Evolutionary conservation across 1,139 yeast genomes (phyloP), one percentile per base, ranked within the genome.

Genomic region (Debaryomyces psychrophilus): DNA sequence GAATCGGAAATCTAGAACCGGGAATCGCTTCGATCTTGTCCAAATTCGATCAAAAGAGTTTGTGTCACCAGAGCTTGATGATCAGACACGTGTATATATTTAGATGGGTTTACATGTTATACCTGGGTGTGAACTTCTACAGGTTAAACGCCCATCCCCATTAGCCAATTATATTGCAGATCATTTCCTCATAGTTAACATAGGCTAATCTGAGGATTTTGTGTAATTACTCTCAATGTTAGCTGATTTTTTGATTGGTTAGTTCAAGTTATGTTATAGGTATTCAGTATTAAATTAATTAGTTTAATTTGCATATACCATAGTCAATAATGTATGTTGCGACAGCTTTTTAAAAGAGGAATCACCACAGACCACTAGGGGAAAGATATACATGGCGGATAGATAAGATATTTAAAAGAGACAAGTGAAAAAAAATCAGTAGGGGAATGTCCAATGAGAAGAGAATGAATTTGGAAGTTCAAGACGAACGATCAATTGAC

Each of bases 161-260:
- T 27, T 35, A 43, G 37, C 46, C 46, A 43, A 43, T 43, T 8
- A 34, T 14, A 34, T 33, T 37, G 38, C 26, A 38, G 46, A 22
- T 38, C 42, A 31, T 43, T 43, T 39, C 17, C 28, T 31, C 25
- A 28, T 28, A 38, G 41, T 38, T 38, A 23, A n/a, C 26, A 20
- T 2, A 8, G 11, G 11, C 22, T 17, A 15, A 17, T 29, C 18
- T 25, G 29, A 17, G 39, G 35, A 33, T 44, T 44, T 44, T 44
- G 47, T 44, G 47, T 44, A 44, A 41, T 23, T 40, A 35, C 29
- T 37, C 39, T 35, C 18, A 17, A 36, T 44, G 41, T 44, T 44
- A 41, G 47, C 44, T 44, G 47, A 44, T 44, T 44, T 41, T 44
- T 35, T 22, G 27, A 22, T 33, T 33, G 36, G 28, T 33, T 33